Evolutionary conservation across 208 protist species (phyloP).

Genomic region (Leishmania braziliensis): DNA sequence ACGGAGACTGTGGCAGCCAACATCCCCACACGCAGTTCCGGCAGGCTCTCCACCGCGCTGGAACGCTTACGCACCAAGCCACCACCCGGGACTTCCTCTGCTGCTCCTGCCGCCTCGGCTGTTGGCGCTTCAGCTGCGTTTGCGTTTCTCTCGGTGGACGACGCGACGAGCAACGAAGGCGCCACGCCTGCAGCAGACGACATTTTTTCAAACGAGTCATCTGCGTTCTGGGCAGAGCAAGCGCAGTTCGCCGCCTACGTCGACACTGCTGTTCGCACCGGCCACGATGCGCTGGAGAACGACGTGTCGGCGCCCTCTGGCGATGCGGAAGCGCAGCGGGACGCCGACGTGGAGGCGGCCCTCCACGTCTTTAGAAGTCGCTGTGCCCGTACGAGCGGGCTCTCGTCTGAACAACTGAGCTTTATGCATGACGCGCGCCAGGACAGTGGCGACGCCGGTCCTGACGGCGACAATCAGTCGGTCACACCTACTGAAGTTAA

Average conservation of each 20-base stretch:
- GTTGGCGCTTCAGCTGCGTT: not conserved
- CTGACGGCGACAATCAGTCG: not conserved
- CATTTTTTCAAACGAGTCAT: constrained; percentile 7
- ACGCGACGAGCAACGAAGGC: not conserved
- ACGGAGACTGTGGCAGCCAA: not conserved
- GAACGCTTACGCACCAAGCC: not conserved
- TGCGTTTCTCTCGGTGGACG: not conserved
- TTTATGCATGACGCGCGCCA: no score
- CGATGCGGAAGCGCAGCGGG: not conserved
- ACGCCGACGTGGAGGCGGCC: constrained; percentile 35
- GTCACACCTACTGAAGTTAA: not conserved
- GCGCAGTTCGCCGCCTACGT: constrained; percentile 34
- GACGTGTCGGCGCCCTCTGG: constrained; percentile 9
- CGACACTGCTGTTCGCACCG: constrained; percentile 46
- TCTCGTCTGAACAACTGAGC: not conserved
- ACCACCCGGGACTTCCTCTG: not conserved
- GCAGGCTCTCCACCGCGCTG: constrained; percentile 1
- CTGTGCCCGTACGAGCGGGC: not conserved
- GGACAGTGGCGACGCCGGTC: not conserved
- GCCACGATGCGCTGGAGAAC: constrained; percentile 36
- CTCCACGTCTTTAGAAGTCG: constrained; percentile 8
- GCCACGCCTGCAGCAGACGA: not conserved
- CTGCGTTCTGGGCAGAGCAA: constrained; percentile 8
- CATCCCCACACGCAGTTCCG: not conserved
- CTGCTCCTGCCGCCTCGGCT: not conserved